Base-by-base conservation (phyloP, 371 early-diverging fungal species). In the Mucor saturninus region DNA sequence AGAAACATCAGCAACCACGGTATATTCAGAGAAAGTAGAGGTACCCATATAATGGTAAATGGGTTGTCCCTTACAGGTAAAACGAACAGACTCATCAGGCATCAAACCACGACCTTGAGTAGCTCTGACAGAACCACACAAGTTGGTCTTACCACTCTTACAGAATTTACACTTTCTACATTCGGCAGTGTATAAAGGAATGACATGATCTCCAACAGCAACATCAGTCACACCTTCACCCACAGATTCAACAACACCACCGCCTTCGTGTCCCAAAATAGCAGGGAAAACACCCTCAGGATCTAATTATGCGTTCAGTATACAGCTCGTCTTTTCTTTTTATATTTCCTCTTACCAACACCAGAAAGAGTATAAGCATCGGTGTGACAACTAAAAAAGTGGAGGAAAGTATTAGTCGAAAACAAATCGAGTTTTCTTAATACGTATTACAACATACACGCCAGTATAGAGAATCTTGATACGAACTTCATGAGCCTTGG, bases 11-110 rank as follows among this genome's bases (percentile, higher is more conserved):
- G 87, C 81, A 32, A 89, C 92, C 11, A 97, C 97, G 5, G 96
- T 95, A 86, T 98, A 98, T 79, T 98, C 94, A 64, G 90, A 87
- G 71, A 98, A 98, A 6, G 98, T 95, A 13, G 95, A 95, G 57
- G 92, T 92, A 14, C 98, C 98, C 98, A 98, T 97, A 77, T 93
- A 96, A 72, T 98, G 98, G 76, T 88, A 93, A 61, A 97, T 88
- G 11, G 81, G 75, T 68, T 93, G 75, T 21, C 97, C 97, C 58
- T 89, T 91, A 87, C 95, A 93, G 31, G 94, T 88, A 77, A 97
- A 98, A 50, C 98, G 90, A n/a, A 87, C 82, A 4, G 96, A 95
- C 39, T 86, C 87, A 68, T 97, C 98, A 54, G 97, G 97, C 98
- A 97, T 97, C 72, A 93, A 78, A 55, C 98, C 98, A 50, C 88